phyloP scores from a whole-genome alignment of 371 early-diverging fungal genomes.

The Haplosporangium sp. region DNA sequence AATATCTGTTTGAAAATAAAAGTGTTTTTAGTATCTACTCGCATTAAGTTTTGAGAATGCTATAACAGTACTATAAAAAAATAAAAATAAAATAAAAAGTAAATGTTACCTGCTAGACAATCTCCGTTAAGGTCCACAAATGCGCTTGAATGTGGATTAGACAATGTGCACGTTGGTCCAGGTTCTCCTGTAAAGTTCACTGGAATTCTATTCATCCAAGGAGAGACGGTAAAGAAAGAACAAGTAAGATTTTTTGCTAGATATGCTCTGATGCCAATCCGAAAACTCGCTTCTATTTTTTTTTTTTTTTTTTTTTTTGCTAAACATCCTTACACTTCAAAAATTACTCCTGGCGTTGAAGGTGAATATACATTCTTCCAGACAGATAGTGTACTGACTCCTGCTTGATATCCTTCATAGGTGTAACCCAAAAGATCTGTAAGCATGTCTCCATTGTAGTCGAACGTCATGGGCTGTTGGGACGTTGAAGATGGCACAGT shows the following conservation, averaged over 20 bases:
- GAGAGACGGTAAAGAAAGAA: no score
- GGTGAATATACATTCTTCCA: conserved; percentile 66
- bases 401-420: conserved; percentile 44
- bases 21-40: no score
- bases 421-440: conserved; percentile 85
- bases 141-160: conserved; percentile 89
- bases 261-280: neutral
- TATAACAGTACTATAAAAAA: no score
- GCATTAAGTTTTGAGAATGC: no score
- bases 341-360: conserved; percentile 39
- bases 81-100: no score
- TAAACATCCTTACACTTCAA: conserved; percentile 43
- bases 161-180: conserved; percentile 68
- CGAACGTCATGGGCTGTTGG: conserved; percentile 84
- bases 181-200: conserved; percentile 49
- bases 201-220: conserved; percentile 16
- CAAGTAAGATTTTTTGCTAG: neutral
- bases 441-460: conserved; percentile 83
- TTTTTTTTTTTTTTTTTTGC: no score
- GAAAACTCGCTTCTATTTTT: no score
- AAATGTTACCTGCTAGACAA: conserved; percentile 76
- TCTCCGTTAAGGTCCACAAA: conserved; percentile 94
- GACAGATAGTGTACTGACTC: conserved; percentile 57
- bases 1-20: conserved; percentile 64
- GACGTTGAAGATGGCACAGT: conserved; percentile 66